phyloP scores from a whole-genome alignment of 139 green algal genomes.

The Volvox reticuliferus region DNA sequence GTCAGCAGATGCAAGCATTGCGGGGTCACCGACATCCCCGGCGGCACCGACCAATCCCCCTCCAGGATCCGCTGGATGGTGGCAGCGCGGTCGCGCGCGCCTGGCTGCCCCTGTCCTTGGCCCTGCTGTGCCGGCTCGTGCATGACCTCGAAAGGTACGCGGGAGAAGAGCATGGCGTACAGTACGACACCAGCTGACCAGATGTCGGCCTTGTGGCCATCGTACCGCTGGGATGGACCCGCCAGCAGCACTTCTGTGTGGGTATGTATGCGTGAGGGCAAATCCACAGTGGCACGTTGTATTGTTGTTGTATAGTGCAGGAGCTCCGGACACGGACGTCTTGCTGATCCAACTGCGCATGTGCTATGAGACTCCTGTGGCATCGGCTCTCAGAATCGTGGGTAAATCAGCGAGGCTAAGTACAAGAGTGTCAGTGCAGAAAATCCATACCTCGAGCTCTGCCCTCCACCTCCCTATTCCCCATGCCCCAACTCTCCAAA shows the following conservation, averaged over 20 bases:
- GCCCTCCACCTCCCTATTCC: too few species aligned
- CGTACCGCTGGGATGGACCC: slow-evolving; percentile 41
- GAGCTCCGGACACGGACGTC: too few species aligned
- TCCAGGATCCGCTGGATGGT: slow-evolving; percentile 47
- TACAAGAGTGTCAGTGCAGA: too few species aligned
- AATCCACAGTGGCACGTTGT: too few species aligned
- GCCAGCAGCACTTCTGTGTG: slow-evolving; percentile 39
- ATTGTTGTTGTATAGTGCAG: too few species aligned
- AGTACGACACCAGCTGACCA: slow-evolving; percentile 86
- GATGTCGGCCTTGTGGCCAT: slow-evolving; percentile 76
- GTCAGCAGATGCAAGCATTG: slow-evolving; percentile 17
- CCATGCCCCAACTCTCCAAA: too few species aligned
- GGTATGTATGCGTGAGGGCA: too few species aligned
- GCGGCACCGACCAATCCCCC: slow-evolving; percentile 26
- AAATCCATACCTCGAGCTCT: too few species aligned
- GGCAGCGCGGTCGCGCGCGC: slow-evolving; percentile 17
- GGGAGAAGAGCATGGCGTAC: slow-evolving; percentile 77
- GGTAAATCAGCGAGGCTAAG: too few species aligned
- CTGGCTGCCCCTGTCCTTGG: neutral
- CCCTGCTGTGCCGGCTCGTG: neutral
- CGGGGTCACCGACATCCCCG: slow-evolving; percentile 10
- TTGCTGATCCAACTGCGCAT: too few species aligned
- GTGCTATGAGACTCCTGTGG: too few species aligned
- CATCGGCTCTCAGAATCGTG: too few species aligned
- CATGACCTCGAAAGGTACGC: slow-evolving; percentile 29